Evolutionary conservation across 768 basidiomycete species (phyloP), one percentile per base, ranked within the genome.

Genomic region (Hericium erinaceus): DNA sequence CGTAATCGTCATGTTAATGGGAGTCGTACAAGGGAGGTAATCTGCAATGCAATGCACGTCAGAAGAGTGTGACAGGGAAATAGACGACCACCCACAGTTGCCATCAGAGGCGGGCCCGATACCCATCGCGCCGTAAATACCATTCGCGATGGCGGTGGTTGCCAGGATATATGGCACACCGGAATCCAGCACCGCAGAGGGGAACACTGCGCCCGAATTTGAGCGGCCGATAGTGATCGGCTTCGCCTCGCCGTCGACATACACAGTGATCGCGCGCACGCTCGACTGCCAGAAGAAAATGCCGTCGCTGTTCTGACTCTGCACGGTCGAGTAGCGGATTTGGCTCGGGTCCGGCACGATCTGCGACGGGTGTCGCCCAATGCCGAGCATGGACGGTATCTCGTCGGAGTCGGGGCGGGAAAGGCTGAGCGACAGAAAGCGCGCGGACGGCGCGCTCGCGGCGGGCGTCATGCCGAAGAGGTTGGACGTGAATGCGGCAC

Each of bases 101-200:
- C 87, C 84, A 60, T 88, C 84, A 1, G 72, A 57, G 0, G 73
- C 78, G 8, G 87, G 84, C 20, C 68, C 64, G 26, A 90, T 72
- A 1, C 83, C 85, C 54, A 89, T 70, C 3, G 88, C 85, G 9
- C 89, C 89, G 58, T 91, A 92, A 18, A 91, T 85, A 6, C 76
- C 88, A 61, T 92, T 85, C 15, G 89, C 85, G 18, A 92, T 74
- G 3, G 64, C 55, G 4, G 73, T 70, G 0, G 83, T 81, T 6
- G 87, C 79, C 0, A 92, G 66, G 52, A 92, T 89, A 13, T 77
- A 57, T 0, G 89, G 85, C 0, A 82, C 76, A 0, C 89, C 89
- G 0, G 84, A 80, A 66, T 92, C 89, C 38, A 91, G 65, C n/a
- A 89, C 77, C 4, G 86, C 88, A 48, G 76, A 80, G 0, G 87